Evolutionary conservation across 306 rosid species (phyloP), one percentile per base, ranked within the genome.

Genomic region (Canavalia ensiformis): DNA sequence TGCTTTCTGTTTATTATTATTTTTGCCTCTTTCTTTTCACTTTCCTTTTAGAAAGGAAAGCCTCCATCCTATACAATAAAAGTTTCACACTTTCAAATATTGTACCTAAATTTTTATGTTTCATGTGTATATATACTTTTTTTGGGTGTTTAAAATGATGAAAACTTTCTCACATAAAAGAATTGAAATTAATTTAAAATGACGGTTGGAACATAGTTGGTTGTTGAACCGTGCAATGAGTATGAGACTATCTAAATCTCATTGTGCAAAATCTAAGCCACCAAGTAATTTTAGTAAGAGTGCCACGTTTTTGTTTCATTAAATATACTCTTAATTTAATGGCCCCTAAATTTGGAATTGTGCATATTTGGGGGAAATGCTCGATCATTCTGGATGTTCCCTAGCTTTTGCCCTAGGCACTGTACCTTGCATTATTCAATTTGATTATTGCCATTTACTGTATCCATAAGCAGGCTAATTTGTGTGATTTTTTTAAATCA

Each of bases 341-440:
- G 30, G 79, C 34, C 49, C 54, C 69, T 42, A 44, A 58, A 12
- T 44, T 74, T 74, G 69, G 79, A 74, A 63, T 6, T 29, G 55
- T 42, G 41, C 11, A 6, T 7, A 2, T 31, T 9, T 2, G 42
- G 18, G 13, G 33, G 42, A 11, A 9, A 4, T 29, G 52, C 41
- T 73, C 66, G 6, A 39, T 39, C 6, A 9, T 5, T 28, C 29
- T 56, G 31, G 44, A 69, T 69, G 65, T 54, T 73, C 0, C 10
- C 52, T 29, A 30, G 37, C 35, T 5, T 33, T 29, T 37, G 3
- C 6, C 51, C 42, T 46, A 47, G 51, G 41, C 77, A 37, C 51
- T 42, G 8, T 8, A 5, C 5, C 33, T 55, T 37, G 1, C 29
- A 29, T 30, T 55, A 71, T 51, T 55, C 29, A 28, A 39, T 25